A percentile compares a stretch with the other conserved stretches of the same genome.
These are phyloP conservation scores for Hibiscus tridactylites DNA, from an alignment of 345 rosid species.

Conservation along the genomic window DNA sequence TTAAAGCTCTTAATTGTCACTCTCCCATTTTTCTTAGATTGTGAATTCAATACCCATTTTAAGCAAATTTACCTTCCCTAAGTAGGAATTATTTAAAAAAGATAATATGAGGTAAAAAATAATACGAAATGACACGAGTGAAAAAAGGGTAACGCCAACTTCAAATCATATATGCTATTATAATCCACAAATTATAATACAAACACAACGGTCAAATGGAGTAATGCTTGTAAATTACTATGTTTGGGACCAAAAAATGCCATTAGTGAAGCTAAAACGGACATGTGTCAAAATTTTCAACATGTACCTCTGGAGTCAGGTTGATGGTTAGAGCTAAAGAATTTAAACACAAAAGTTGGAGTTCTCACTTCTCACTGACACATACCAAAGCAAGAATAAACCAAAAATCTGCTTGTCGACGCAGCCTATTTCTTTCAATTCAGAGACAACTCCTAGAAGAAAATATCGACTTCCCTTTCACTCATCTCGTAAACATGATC, in stretches of 20 bases:
- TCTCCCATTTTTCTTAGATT: too few relatives aligned
- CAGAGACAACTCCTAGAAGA: constrained; percentile 41
- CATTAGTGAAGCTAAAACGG: background rate
- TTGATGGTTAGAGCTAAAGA: background rate
- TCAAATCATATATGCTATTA: background rate
- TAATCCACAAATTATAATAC: background rate
- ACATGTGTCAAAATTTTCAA: background rate
- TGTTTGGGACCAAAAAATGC: background rate
- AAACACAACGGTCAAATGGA: background rate
- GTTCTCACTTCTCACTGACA: constrained; percentile 10
- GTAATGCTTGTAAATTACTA: background rate
- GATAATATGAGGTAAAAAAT: too few relatives aligned
- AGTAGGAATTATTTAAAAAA: too few relatives aligned
- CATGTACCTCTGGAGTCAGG: background rate
- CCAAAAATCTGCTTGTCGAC: background rate
- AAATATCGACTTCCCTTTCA: constrained; percentile 78
- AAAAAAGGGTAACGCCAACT: background rate
- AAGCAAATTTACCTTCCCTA: too few relatives aligned
- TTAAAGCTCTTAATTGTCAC: too few relatives aligned
- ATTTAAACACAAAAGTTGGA: background rate
- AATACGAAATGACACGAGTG: too few relatives aligned
- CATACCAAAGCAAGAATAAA: background rate
- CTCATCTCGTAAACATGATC: constrained; percentile 95
- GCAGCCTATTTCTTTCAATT: background rate
- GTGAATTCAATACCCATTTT: too few relatives aligned